Conservation (phyloP, 164 flowering plant species). For the Buxus sempervirens region DNA sequence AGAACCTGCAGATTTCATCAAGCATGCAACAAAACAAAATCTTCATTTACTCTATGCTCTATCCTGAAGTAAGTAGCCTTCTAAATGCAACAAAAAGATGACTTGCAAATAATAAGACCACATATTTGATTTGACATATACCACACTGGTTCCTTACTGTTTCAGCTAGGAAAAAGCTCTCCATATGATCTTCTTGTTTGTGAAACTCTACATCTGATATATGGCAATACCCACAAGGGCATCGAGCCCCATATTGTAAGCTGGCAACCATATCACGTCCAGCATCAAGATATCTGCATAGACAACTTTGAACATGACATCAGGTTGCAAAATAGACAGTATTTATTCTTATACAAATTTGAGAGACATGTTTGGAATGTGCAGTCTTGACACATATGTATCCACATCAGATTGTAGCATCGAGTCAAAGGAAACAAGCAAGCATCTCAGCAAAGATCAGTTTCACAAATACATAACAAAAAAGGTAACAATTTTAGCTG, state of each 20-base stretch:
- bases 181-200: constrained; percentile 96
- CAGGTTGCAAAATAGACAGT: not conserved
- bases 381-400: not conserved
- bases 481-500: not conserved
- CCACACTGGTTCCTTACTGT: constrained; percentile 55
- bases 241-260: constrained; percentile 91
- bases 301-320: constrained; percentile 1
- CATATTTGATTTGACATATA: not conserved
- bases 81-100: not conserved
- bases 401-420: not conserved
- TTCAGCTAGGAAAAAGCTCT: constrained; percentile 97
- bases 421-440: not conserved
- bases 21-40: no score
- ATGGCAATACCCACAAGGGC: constrained; percentile 98
- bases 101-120: not conserved
- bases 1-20: not conserved
- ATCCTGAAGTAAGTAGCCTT: not conserved
- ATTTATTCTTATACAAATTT: not conserved
- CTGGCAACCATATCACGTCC: constrained; percentile 96
- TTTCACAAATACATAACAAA: constrained; percentile 3
- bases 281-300: constrained; percentile 79
- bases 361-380: not conserved
- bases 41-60: not conserved
- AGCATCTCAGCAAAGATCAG: not conserved
- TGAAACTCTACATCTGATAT: constrained; percentile 93